These are phyloP conservation scores for Sporopachydermia quercuum DNA, from an alignment of 805 yeast genomes.

Conservation along the genomic window DNA sequence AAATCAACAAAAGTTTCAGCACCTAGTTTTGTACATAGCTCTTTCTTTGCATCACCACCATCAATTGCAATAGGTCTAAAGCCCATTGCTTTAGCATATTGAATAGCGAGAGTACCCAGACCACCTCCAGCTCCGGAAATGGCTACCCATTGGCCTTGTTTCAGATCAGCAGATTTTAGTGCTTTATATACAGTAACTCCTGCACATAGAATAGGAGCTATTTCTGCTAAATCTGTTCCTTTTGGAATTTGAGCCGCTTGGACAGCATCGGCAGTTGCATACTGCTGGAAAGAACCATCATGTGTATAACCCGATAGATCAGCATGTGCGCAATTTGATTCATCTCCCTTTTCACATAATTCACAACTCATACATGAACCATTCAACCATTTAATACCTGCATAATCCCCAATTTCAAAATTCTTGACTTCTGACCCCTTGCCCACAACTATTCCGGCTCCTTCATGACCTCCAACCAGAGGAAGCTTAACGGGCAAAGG, in stretches of 20 bases:
- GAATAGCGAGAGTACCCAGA: slow-evolving; percentile 42
- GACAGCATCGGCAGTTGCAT: slow-evolving; percentile 29
- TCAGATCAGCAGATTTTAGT: slow-evolving; percentile 32
- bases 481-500: slow-evolving; percentile 42
- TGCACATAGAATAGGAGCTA: slow-evolving; percentile 44
- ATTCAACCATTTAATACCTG: slow-evolving; percentile 53
- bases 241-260: slow-evolving; percentile 28
- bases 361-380: slow-evolving; percentile 49
- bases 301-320: slow-evolving; percentile 35
- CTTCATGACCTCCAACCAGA: slow-evolving; percentile 54
- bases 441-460: slow-evolving; percentile 51
- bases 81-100: slow-evolving; percentile 47
- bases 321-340: slow-evolving; percentile 44
- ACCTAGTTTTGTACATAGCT: slow-evolving; percentile 30
- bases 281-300: slow-evolving; percentile 34
- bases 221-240: slow-evolving; percentile 25
- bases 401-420: slow-evolving; percentile 43
- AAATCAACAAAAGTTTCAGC: slow-evolving; percentile 43
- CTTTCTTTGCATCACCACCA: slow-evolving; percentile 38
- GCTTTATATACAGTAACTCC: slow-evolving; percentile 53
- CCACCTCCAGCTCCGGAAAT: slow-evolving; percentile 53
- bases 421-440: slow-evolving; percentile 40
- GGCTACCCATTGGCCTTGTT: slow-evolving; percentile 44
- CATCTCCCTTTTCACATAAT: slow-evolving; percentile 35
- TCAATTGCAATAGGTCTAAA: slow-evolving; percentile 40